These are phyloP conservation scores for Chrysoporthe puriensis DNA, from an alignment of 2,329 filamentous ascomycete species.

Conservation along the genomic window DNA sequence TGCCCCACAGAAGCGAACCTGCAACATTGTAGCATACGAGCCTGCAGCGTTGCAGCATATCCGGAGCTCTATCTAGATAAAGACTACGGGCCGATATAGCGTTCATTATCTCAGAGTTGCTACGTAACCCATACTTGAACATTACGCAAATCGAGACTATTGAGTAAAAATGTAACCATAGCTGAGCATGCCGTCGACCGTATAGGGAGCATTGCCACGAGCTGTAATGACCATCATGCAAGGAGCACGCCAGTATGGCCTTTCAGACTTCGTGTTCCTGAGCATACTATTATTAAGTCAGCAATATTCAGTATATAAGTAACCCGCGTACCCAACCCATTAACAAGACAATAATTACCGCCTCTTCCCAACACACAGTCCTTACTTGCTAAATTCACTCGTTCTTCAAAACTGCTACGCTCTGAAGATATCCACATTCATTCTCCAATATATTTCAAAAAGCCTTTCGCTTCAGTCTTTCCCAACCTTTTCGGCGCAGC, in stretches of 20 bases:
- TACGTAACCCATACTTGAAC: background rate
- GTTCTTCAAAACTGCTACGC: background rate
- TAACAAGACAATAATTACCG: background rate
- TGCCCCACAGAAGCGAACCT: background rate
- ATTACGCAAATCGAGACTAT: background rate
- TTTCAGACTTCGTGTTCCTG: background rate
- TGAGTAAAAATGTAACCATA: slow-evolving; percentile 2
- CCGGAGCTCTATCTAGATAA: background rate
- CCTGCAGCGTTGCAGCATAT: background rate
- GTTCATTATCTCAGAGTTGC: background rate
- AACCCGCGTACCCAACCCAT: background rate
- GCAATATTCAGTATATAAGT: slow-evolving; percentile 3
- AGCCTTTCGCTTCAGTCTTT: background rate
- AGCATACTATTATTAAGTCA: background rate
- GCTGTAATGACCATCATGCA: background rate
- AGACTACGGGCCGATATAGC: background rate
- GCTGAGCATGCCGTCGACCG: background rate
- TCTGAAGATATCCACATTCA: background rate
- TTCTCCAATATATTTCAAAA: background rate
- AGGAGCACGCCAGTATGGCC: background rate
- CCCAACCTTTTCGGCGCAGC: background rate
- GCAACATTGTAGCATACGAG: background rate
- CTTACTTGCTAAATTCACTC: background rate
- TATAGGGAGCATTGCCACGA: background rate
- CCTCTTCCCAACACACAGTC: background rate